Evolutionary conservation across 805 yeast genomes (phyloP).

Genomic region (Cyberlindnera xylosilytica): DNA sequence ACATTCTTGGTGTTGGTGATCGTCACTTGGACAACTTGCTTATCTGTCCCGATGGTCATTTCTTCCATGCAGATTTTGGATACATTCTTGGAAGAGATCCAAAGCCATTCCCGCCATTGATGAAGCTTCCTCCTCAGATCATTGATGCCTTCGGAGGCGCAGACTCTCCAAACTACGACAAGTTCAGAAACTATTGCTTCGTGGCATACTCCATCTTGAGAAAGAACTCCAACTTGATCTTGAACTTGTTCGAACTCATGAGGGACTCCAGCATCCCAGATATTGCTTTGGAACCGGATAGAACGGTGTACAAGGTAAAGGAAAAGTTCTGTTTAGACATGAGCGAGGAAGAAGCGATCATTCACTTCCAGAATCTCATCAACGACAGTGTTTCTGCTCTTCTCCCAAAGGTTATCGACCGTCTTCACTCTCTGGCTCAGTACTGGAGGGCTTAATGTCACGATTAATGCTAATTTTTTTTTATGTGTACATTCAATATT

Average conservation of each 20-base stretch:
- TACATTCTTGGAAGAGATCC: constrained; percentile 96
- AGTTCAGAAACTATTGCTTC: constrained; percentile 90
- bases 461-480: too few relatives aligned
- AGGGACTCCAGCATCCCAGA: constrained; percentile 91
- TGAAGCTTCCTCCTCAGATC: constrained; percentile 95
- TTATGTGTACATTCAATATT: too few relatives aligned
- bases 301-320: constrained; percentile 86
- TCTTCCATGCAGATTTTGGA: constrained; percentile 98
- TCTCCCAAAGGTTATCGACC: constrained; percentile 90
- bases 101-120: constrained; percentile 96
- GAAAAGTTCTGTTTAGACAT: constrained; percentile 92
- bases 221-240: constrained; percentile 82
- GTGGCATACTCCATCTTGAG: constrained; percentile 89
- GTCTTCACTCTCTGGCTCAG: constrained; percentile 93
- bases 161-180: constrained; percentile 75
- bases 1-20: constrained; percentile 94
- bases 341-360: constrained; percentile 93
- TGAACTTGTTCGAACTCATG: constrained; percentile 92
- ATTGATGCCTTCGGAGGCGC: constrained; percentile 98
- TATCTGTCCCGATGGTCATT: constrained; percentile 77
- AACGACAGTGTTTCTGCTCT: constrained; percentile 93
- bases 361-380: constrained; percentile 90
- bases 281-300: constrained; percentile 75
- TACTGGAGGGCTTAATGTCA: constrained; percentile 87
- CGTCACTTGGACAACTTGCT: constrained; percentile 90